These are phyloP conservation scores for Zangia roseola DNA, from an alignment of 768 basidiomycete species.

Conservation along the genomic window DNA sequence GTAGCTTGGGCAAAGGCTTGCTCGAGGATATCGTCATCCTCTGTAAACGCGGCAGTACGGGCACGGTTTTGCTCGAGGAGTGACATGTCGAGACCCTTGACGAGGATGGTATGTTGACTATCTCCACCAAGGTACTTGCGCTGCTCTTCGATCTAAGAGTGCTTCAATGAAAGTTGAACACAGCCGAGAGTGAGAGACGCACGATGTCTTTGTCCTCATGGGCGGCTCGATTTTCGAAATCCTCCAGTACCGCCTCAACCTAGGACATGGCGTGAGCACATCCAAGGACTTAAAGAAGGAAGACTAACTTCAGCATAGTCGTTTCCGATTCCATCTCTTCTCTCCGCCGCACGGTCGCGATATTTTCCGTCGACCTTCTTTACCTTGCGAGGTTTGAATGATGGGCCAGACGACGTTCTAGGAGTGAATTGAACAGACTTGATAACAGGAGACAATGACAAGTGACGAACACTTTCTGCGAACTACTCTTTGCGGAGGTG, in stretches of 20 bases:
- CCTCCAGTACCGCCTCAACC: constrained; percentile 80
- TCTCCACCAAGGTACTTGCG: constrained; percentile 83
- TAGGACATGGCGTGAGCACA: constrained; percentile 25
- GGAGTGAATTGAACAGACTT: not conserved
- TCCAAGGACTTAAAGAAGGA: not conserved
- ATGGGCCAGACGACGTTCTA: constrained; percentile 56
- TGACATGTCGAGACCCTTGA: constrained; percentile 87
- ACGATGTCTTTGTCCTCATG: constrained; percentile 60
- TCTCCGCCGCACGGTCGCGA: constrained; percentile 74
- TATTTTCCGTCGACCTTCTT: constrained; percentile 62
- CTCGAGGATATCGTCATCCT: constrained; percentile 83
- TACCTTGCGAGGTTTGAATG: constrained; percentile 81
- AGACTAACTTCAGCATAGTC: constrained; percentile 68
- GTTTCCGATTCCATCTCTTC: constrained; percentile 61
- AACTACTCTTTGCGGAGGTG: not conserved
- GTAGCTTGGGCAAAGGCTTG: constrained; percentile 58
- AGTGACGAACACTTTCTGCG: constrained; percentile 19
- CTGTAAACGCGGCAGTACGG: constrained; percentile 51
- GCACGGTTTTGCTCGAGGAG: constrained; percentile 84
- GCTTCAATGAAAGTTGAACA: not conserved
- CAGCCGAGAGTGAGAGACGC: constrained; percentile 18
- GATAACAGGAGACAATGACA: not conserved
- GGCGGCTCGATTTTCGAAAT: constrained; percentile 70
- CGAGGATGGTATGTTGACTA: constrained; percentile 79
- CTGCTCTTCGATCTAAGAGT: constrained; percentile 65